Base-by-base conservation (phyloP, 345 rosid genomes). In the Gossypium bickii region DNA sequence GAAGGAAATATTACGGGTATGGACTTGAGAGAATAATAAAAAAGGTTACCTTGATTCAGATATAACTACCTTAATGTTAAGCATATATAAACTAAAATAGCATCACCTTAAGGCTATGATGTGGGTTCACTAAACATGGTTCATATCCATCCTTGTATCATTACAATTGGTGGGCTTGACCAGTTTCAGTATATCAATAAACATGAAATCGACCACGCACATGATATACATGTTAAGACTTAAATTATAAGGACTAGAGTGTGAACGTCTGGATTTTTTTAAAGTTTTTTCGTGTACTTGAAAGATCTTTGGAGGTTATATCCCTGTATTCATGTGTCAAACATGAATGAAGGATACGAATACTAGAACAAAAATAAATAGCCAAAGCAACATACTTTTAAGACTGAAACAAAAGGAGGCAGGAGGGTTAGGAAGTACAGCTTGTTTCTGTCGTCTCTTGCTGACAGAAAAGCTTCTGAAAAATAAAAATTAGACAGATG, bases 401-500 rank as follows among this genome's bases (percentile, higher is more conserved):
- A 10, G 12, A 20, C 41, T 34, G 7, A 34, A 34, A 34, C 6
- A 1, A 47, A 67, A 3, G 22, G 34, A 24, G 43, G 43, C 58
- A 48, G 3, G 72, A 56, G 57, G 41, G 9, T 22, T 24, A 24
- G 58, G 58, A 49, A 13, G 58, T 68, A 49, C 72, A 68, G 58
- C 58, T 68, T 49, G 44, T 49, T 51, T 52, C 16, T 69, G 25
- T n/a, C 60, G 47, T 52, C 73, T 51, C 60, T 20, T 10, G 47
- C 60, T 51, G 73, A 52, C 45, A 52, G 59, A 69, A 69, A 49
- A 69, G 81, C 78, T 67, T 57, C 76, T 76, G 48, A 18, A 44
- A 44, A 80, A 68, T 70, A 34, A 57, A 11, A 47, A 38, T 41
- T 38, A 25, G 80, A 71, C 78, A 77, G 76, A 79, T 77, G 80